Conservation (phyloP, 2,329 filamentous ascomycete genomes). For the Fusarium nematophilum region DNA sequence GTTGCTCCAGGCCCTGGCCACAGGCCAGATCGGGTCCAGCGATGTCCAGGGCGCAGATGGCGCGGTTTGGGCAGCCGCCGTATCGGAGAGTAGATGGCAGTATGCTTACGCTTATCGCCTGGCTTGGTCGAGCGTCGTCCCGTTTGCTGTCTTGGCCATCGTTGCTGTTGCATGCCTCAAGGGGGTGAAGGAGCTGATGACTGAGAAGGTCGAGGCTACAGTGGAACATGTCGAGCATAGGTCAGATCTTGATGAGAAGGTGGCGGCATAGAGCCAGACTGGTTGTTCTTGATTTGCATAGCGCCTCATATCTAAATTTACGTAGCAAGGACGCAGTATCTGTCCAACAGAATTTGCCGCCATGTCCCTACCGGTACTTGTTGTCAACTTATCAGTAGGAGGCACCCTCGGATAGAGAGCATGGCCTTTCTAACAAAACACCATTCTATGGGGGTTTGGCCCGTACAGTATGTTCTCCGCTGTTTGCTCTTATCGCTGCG, state of each 20-base stretch:
- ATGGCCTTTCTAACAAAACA: no score
- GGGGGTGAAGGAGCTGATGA: constrained; percentile 11
- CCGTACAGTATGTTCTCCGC: no score
- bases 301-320: no score
- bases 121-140: constrained; percentile 12
- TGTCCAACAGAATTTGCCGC: no score
- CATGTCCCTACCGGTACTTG: no score
- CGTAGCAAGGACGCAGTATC: no score
- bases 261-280: neutral
- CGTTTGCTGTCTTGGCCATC: constrained; percentile 8
- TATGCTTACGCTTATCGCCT: constrained; percentile 13
- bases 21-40: constrained; percentile 4
- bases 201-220: constrained; percentile 11
- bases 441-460: no score
- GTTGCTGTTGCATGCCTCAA: constrained; percentile 9
- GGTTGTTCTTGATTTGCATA: no score
- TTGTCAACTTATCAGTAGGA: no score
- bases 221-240: constrained; percentile 5
- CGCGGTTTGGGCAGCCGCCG: constrained; percentile 5
- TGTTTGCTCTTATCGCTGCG: no score
- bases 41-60: constrained; percentile 3
- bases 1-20: constrained; percentile 8
- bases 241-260: constrained; percentile 1
- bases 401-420: no score
- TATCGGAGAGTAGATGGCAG: constrained; percentile 13